These are phyloP conservation scores for Nematodospora valgi DNA, from an alignment of 805 yeast genomes.

Conservation along the genomic window DNA sequence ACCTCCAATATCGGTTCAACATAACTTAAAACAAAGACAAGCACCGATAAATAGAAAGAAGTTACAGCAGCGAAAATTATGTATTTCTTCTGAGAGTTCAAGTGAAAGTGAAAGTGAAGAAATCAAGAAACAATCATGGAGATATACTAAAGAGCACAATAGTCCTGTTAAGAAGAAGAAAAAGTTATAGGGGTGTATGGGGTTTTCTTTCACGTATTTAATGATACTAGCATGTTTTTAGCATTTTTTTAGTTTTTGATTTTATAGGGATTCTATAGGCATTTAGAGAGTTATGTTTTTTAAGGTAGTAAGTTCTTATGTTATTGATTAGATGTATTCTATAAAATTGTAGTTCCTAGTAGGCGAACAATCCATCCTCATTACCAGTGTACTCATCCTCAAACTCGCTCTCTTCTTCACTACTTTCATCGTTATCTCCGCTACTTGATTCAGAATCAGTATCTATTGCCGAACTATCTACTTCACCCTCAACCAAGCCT, in stretches of 20 bases:
- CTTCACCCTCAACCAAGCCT: constrained; percentile 34
- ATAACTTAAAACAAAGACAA: constrained; percentile 19
- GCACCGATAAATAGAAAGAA: constrained; percentile 1
- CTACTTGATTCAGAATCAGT: constrained; percentile 29
- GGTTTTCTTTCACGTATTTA: no score
- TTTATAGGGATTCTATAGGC: background rate
- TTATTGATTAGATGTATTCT: background rate
- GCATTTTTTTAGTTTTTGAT: background rate
- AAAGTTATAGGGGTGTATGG: background rate
- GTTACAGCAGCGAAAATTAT: background rate
- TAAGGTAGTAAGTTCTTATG: no score
- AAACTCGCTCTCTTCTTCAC: constrained; percentile 34
- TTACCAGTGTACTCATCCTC: constrained; percentile 56
- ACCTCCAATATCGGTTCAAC: constrained; percentile 39
- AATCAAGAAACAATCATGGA: constrained; percentile 1
- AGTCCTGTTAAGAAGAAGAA: constrained; percentile 9
- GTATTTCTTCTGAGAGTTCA: constrained; percentile 3
- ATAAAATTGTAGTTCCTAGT: constrained; percentile 15
- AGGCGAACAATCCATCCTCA: constrained; percentile 48
- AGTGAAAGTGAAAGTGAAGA: constrained; percentile 4
- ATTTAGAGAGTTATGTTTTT: background rate
- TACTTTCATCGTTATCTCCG: constrained; percentile 55
- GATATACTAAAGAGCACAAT: no score
- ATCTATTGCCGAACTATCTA: constrained; percentile 19
- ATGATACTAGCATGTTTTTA: no score